Percentiles rank a stretch among this genome's conserved stretches.
Evolutionary conservation across 306 rosid genomes (phyloP).

Genomic region (Malus domestica): ASM211411v1 NC_041790.1:5288001-5288500

Average conservation of each 20-base stretch:
- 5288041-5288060: slow-evolving; percentile 75
- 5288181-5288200: slow-evolving; percentile 75
- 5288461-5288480: slow-evolving; percentile 79
- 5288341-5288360: slow-evolving; percentile 34
- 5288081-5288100: slow-evolving; percentile 73
- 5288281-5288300: slow-evolving; percentile 62
- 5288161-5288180: slow-evolving; percentile 93
- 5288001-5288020: slow-evolving; percentile 64
- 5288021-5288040: slow-evolving; percentile 88
- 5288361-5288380: background rate
- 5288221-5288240: slow-evolving; percentile 56
- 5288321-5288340: slow-evolving; percentile 19
- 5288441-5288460: slow-evolving; percentile 81
- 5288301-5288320: slow-evolving; percentile 45
- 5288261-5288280: slow-evolving; percentile 76
- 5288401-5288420: slow-evolving; percentile 20
- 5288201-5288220: slow-evolving; percentile 78
- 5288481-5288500: slow-evolving; percentile 73
- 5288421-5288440: slow-evolving; percentile 39
- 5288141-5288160: slow-evolving; percentile 71
- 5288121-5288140: slow-evolving; percentile 73
- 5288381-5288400: background rate
- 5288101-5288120: slow-evolving; percentile 71
- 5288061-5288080: slow-evolving; percentile 70
- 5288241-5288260: slow-evolving; percentile 60